Evolutionary conservation across 495 filamentous ascomycete genomes (phyloP).

Genomic region (Melanomma pulvis-pyrius): DNA sequence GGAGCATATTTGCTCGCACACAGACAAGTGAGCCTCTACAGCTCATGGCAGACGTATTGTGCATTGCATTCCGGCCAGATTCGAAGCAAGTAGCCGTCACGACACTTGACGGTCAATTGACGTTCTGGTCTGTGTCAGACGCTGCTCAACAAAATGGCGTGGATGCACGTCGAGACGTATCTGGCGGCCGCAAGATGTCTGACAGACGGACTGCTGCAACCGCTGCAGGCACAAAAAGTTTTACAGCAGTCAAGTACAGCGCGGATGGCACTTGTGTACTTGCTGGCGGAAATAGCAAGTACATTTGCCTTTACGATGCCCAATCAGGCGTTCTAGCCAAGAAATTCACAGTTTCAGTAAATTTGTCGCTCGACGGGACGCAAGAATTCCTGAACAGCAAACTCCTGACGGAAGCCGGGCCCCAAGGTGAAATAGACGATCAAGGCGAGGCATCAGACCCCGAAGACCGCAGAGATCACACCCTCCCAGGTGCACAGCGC

Average conservation of each 20-base stretch:
- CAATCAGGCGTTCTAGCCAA: conserved; percentile 85
- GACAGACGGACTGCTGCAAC: conserved; percentile 92
- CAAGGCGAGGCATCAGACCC: conserved; percentile 86
- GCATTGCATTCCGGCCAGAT: conserved; percentile 85
- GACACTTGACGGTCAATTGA: conserved; percentile 88
- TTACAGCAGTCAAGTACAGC: conserved; percentile 84
- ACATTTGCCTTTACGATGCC: conserved; percentile 93
- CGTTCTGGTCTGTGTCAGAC: conserved; percentile 91
- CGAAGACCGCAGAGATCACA: conserved; percentile 78
- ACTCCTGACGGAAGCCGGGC: conserved; percentile 86
- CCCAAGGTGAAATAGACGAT: conserved; percentile 77
- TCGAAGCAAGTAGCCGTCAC: conserved; percentile 88
- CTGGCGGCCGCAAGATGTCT: conserved; percentile 81
- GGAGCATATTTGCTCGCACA: conserved; percentile 90
- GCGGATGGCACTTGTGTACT: conserved; percentile 88
- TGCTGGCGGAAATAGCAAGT: conserved; percentile 93
- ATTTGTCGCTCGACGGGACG: conserved; percentile 90
- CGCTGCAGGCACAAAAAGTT: conserved; percentile 82
- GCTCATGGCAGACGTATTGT: conserved; percentile 85
- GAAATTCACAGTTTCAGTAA: conserved; percentile 91
- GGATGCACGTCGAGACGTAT: conserved; percentile 88
- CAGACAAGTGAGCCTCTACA: conserved; percentile 94
- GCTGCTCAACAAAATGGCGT: conserved; percentile 79
- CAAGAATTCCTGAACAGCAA: conserved; percentile 95
- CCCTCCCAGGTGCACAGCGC: conserved; percentile 85